These are phyloP conservation scores for Lyophyllum shimeji DNA, from an alignment of 768 basidiomycete species.

Conservation along the genomic window DNA sequence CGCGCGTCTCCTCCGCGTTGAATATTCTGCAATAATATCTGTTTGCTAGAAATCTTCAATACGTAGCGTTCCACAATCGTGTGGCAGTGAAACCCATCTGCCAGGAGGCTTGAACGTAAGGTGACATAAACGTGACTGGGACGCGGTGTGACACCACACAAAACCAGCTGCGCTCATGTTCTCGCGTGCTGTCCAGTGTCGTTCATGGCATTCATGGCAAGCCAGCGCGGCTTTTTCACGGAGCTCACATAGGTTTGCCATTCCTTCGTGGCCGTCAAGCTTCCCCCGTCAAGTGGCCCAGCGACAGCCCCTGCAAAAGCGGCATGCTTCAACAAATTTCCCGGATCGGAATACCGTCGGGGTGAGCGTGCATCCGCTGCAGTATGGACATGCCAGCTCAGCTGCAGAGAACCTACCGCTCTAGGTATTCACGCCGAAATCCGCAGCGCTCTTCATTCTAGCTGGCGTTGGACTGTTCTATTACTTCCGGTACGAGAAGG, in stretches of 20 bases:
- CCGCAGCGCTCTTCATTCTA: constrained; percentile 80
- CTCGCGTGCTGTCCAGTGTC: constrained; percentile 13
- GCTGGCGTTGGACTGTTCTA: constrained; percentile 80
- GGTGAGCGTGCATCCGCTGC: constrained; percentile 20
- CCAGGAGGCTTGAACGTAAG: neutral
- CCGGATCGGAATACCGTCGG: constrained; percentile 34
- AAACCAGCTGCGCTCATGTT: constrained; percentile 10
- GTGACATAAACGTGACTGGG: neutral
- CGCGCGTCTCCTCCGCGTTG: neutral
- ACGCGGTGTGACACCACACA: constrained; percentile 7
- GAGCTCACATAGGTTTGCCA: neutral
- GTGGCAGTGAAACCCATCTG: too few species aligned
- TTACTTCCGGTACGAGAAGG: constrained; percentile 91
- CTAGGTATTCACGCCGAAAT: constrained; percentile 90
- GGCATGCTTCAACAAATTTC: constrained; percentile 28
- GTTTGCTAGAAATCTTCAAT: neutral
- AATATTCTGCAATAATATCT: neutral
- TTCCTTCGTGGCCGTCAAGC: neutral
- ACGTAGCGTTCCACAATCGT: too few species aligned
- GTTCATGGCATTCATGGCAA: constrained; percentile 17
- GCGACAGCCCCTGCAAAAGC: constrained; percentile 2
- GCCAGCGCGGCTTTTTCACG: neutral
- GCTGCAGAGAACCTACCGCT: constrained; percentile 3
- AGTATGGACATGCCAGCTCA: neutral
- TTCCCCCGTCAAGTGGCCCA: neutral